Conservation (phyloP, 305 asterid genomes). For the Rubia tinctorum region DNA sequence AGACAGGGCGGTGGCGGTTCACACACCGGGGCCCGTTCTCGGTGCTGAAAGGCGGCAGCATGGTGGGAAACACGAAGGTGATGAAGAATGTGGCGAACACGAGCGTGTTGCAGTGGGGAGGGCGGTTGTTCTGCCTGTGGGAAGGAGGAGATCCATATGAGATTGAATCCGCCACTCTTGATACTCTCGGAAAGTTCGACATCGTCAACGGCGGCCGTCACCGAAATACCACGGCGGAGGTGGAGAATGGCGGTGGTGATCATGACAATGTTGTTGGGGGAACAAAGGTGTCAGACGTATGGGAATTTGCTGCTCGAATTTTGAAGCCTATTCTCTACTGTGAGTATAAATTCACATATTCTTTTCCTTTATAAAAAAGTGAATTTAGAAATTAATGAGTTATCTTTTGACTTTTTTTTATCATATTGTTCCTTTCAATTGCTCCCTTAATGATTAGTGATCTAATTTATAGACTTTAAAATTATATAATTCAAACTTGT, state of each 20-base stretch:
- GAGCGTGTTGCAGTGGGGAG: conserved; percentile 83
- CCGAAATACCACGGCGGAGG: conserved; percentile 13
- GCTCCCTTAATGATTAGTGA: too few species aligned
- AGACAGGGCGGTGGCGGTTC: conserved; percentile 83
- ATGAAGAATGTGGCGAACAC: conserved; percentile 98
- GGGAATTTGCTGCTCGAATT: conserved; percentile 65
- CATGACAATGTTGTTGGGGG: neutral
- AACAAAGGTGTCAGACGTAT: conserved; percentile 24
- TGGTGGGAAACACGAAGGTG: conserved; percentile 91
- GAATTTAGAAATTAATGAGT: neutral
- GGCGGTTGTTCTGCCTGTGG: conserved; percentile 81
- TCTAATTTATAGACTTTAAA: neutral
- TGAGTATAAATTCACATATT: conserved; percentile 15
- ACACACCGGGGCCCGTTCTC: conserved; percentile 98
- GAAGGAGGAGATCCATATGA: conserved; percentile 98
- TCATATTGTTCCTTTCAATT: too few species aligned
- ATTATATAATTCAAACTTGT: neutral
- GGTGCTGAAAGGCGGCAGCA: conserved; percentile 74
- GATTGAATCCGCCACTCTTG: conserved; percentile 47
- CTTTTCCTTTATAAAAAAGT: neutral
- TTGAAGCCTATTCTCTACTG: conserved; percentile 80
- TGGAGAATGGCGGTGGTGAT: neutral
- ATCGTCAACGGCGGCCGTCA: conserved; percentile 29
- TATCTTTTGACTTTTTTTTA: neutral
- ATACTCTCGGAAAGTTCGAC: conserved; percentile 56